A percentile compares a stretch with the other conserved stretches of the same genome.
phyloP scores from a whole-genome alignment of 2,329 filamentous ascomycete genomes.

The Knufia petricola region DNA sequence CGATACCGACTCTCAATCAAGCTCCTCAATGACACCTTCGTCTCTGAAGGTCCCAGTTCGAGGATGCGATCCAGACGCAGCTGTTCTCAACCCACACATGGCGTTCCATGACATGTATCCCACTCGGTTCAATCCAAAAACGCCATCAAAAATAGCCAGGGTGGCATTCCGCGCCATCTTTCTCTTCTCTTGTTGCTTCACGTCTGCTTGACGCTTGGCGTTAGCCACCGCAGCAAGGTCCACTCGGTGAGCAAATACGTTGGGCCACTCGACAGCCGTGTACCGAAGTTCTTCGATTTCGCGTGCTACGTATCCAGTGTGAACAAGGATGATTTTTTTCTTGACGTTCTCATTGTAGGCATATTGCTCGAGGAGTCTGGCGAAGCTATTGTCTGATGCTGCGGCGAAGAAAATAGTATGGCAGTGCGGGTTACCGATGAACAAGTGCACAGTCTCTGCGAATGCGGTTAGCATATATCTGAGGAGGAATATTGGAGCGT shows the following conservation, averaged over 20 bases:
- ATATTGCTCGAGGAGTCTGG: conserved; percentile 21
- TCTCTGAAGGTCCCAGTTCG: no score
- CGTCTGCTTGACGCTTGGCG: background rate
- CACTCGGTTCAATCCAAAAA: background rate
- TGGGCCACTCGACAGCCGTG: conserved; percentile 6
- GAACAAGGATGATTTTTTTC: conserved; percentile 19
- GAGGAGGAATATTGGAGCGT: background rate
- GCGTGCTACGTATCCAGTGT: conserved; percentile 13
- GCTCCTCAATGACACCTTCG: no score
- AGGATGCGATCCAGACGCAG: no score
- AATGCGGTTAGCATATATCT: background rate
- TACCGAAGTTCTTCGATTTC: conserved; percentile 12
- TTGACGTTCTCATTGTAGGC: conserved; percentile 13
- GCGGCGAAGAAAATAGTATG: conserved; percentile 19
- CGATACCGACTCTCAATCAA: no score
- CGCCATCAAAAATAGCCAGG: background rate
- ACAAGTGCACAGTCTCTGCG: conserved; percentile 21
- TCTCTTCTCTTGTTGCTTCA: background rate
- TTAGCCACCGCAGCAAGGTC: background rate
- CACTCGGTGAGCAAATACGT: conserved; percentile 3
- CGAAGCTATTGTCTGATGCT: conserved; percentile 20
- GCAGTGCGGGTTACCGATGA: conserved; percentile 18
- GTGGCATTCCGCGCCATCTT: background rate
- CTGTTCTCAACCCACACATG: no score
- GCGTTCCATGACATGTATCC: no score